These are phyloP conservation scores for Leptomonas pyrrhocoris DNA, from an alignment of 208 protist genomes.

Conservation along the genomic window DNA sequence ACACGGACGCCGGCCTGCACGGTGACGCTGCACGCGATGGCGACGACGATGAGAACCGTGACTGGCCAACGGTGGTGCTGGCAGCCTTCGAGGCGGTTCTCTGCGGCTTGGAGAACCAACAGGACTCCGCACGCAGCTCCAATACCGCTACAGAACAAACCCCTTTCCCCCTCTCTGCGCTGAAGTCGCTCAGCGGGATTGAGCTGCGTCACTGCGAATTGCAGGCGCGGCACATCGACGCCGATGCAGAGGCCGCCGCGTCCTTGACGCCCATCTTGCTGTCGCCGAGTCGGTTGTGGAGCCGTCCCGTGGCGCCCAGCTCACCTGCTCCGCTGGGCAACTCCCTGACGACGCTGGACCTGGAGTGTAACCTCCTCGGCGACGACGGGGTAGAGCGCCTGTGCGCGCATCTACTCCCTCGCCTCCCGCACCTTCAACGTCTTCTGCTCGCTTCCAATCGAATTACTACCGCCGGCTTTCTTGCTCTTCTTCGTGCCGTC, in stretches of 20 bases:
- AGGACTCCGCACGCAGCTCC: background rate
- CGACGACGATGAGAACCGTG: background rate
- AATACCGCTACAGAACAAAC: background rate
- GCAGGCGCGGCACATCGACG: conserved; percentile 17
- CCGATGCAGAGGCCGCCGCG: background rate
- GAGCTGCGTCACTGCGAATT: conserved; percentile 30
- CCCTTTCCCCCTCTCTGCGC: background rate
- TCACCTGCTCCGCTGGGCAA: background rate
- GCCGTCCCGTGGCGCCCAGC: background rate
- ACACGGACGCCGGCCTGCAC: background rate
- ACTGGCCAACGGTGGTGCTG: background rate
- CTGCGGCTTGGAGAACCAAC: background rate
- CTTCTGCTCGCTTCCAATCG: conserved; percentile 34
- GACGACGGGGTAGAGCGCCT: conserved; percentile 27
- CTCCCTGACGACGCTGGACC: conserved; percentile 35
- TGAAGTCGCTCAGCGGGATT: conserved; percentile 4
- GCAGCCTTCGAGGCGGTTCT: background rate
- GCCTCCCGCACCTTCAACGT: conserved; percentile 28
- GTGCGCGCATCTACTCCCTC: conserved; percentile 8
- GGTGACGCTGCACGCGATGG: background rate
- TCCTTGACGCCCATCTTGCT: conserved; percentile 13
- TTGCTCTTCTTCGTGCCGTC: conserved; percentile 1
- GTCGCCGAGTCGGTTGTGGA: conserved; percentile 9
- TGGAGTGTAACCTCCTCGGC: conserved; percentile 42
- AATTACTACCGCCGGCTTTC: conserved; percentile 15